These are phyloP conservation scores for Nicotiana knightiana DNA, from an alignment of 257 asterid species.

Conservation along the genomic window DNA sequence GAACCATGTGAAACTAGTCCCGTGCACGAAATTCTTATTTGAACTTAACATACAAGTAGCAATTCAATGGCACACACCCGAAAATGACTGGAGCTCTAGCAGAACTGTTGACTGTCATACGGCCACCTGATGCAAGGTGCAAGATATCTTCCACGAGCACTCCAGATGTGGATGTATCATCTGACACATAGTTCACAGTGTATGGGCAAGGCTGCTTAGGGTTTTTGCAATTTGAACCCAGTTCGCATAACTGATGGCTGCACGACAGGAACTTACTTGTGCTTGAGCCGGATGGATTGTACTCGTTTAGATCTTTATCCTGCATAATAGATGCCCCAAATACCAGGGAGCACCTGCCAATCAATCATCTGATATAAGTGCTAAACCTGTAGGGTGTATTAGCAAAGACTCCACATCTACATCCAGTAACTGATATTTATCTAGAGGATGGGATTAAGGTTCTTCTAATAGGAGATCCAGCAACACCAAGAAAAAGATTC, in stretches of 20 bases:
- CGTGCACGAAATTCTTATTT: background rate
- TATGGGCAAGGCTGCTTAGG: slow-evolving; percentile 66
- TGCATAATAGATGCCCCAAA: slow-evolving; percentile 92
- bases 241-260: slow-evolving; percentile 61
- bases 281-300: slow-evolving; percentile 68
- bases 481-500: background rate
- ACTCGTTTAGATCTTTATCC: slow-evolving; percentile 74
- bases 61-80: slow-evolving; percentile 43
- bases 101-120: slow-evolving; percentile 36
- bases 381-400: slow-evolving; percentile 41
- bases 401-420: slow-evolving; percentile 8
- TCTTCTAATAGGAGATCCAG: background rate
- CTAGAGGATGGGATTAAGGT: background rate
- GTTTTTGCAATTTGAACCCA: slow-evolving; percentile 46
- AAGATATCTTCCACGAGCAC: slow-evolving; percentile 71
- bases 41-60: background rate
- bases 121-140: slow-evolving; percentile 53
- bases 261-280: slow-evolving; percentile 61
- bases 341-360: slow-evolving; percentile 89
- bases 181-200: slow-evolving; percentile 51
- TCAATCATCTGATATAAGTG: slow-evolving; percentile 75
- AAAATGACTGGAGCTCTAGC: slow-evolving; percentile 58
- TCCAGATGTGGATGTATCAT: slow-evolving; percentile 73
- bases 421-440: background rate
- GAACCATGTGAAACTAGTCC: background rate